These are phyloP conservation scores for Domatiomyces catenatus DNA, from an alignment of 2,329 filamentous ascomycete genomes.

Conservation along the genomic window DNA sequence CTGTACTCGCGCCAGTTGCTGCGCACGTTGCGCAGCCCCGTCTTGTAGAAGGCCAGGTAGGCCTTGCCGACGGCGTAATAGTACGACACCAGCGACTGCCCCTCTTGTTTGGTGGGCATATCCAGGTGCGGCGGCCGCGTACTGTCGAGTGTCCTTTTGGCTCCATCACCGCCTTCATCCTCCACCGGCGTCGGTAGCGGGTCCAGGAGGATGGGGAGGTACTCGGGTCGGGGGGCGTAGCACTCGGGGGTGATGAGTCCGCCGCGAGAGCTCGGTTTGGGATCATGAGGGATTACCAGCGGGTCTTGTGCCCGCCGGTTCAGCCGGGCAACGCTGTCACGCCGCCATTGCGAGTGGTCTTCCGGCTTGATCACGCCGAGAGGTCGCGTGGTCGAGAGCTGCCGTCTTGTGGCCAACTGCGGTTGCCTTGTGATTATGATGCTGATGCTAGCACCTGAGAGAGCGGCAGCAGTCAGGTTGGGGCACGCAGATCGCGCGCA, in stretches of 20 bases:
- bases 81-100: slow-evolving; percentile 24
- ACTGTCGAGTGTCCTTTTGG: not conserved
- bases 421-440: not conserved
- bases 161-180: not conserved
- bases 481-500: not conserved
- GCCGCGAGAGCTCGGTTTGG: not conserved
- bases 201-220: not conserved
- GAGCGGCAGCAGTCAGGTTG: not conserved
- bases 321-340: not conserved
- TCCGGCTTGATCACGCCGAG: not conserved
- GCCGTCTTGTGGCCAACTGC: not conserved
- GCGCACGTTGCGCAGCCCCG: slow-evolving; percentile 60
- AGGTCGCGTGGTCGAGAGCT: not conserved
- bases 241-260: not conserved
- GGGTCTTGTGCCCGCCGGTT: not conserved
- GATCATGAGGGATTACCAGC: not conserved
- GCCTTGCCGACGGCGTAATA: slow-evolving; percentile 52
- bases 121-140: not conserved
- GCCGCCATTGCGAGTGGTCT: not conserved
- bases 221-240: not conserved
- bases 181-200: not conserved
- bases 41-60: slow-evolving; percentile 77
- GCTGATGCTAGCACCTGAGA: not conserved
- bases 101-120: not conserved
- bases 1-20: slow-evolving; percentile 39